Evolutionary conservation across 1,139 yeast species (phyloP), one percentile per base, ranked within the genome.

Genomic region (Yamadazyma kanchanaburiensis): DNA sequence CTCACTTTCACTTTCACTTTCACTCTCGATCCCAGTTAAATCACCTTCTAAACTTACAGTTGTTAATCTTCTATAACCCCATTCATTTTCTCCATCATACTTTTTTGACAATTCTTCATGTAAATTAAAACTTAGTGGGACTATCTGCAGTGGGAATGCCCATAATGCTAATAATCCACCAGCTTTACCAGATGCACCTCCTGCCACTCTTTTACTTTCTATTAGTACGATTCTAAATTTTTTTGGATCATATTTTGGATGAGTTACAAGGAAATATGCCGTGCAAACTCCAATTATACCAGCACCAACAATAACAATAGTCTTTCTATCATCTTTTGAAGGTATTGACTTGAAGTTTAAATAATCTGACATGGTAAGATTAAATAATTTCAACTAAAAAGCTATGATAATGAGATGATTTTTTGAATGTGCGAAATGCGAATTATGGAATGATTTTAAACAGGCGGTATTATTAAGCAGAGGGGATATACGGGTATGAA

Each of bases 171-270:
- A 60, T 29, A 91, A 64, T 0, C 98, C 98, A 23, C 98, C 98
- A 3, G 98, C 98, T 49, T 91, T 91, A 33, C 98, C 98, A 23
- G 89, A 78, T 12, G 98, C 98, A 23, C 96, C 98, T 28, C 96
- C 95, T 0, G 97, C 98, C 3, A 91, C 95, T 48, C 95, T 70
- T 43, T 85, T 84, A 32, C 94, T 81, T 55, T 91, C 98, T 14
- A 91, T 57, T n/a, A 91, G 74, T 12, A 96, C 85, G 42, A 91
- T 84, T 47, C 85, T 88, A 49, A 84, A 79, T 35, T 76, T 80
- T 17, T 64, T 61, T 0, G 85, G 75, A 48, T 83, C 81, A 53
- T 80, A 91, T 34, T 72, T 70, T 4, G 95, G 91, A 53, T 91
- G 97, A 38, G 74, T 74, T 4, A 94, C 84, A 28, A 91, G 58